Base-by-base conservation (phyloP, 768 basidiomycete species). In the Fomitopsis serialis region DNA sequence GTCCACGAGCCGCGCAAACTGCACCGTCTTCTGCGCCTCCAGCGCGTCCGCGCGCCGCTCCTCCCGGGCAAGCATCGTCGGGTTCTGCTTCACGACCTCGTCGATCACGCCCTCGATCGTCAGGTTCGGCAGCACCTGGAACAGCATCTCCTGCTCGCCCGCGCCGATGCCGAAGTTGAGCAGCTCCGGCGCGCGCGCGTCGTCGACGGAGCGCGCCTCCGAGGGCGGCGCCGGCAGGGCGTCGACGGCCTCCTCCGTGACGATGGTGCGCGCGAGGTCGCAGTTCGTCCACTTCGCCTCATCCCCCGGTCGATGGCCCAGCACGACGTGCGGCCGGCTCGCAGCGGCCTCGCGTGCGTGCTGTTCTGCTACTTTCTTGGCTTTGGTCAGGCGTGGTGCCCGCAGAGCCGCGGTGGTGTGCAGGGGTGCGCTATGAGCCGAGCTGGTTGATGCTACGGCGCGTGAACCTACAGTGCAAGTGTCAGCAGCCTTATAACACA, bases 1-100 rank as follows among this genome's bases (percentile, higher is more conserved):
- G 71, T 97, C 93, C 21, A 93, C 70, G 27, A 92, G 69, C 59
- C 78, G 77, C 42, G 87, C 84, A 53, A 97, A 77, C 61, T 70
- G 64, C 55, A 72, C 77, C 5, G 78, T 74, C 62, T 84, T 85
- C 52, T 55, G 45, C 60, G 81, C 64, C 47, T 60, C 58, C 36
- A 53, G 42, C 17, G 46, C 44, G 15, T 61, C 59, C 51, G 59
- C 53, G 21, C 25, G 47, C 25, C 42, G 25, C n/a, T 42, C 21
- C 22, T 13, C 11, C 27, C 22, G 2, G 19, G 29, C 27, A 12
- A 22, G 11, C 6, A 24, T 11, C 24, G 19, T 19, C 5, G 35
- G 34, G 19, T 49, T 24, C 11, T 12, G 12, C 19, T 21, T 22
- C 23, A 8, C 52, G 55, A 49, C 43, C 73, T 15, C 32, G 9